phyloP scores from a whole-genome alignment of 164 flowering plant species.

The Vitis cinerea region DNA sequence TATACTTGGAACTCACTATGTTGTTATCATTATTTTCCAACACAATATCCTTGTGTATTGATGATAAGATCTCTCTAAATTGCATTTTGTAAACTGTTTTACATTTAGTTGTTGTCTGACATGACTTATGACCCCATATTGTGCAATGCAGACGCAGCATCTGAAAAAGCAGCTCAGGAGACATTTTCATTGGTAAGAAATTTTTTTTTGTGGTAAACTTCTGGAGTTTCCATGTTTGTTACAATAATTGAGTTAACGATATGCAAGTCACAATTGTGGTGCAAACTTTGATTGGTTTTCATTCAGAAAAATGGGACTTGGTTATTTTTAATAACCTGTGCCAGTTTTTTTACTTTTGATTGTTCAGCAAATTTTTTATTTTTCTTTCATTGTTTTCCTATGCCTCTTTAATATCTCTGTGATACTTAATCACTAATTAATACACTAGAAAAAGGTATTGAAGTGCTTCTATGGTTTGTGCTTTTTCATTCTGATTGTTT shows the following conservation, averaged over 20 bases:
- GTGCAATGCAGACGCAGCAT: slow-evolving; percentile 36
- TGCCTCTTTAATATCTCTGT: neutral
- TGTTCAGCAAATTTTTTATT: neutral
- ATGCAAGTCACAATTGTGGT: neutral
- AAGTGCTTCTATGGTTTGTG: neutral
- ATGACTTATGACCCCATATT: neutral
- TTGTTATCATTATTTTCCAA: too few species aligned
- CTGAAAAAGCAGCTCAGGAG: slow-evolving; percentile 39
- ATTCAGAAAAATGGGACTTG: too few species aligned
- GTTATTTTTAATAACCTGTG: neutral
- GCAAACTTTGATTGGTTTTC: neutral
- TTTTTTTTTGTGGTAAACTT: neutral
- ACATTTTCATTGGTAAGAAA: slow-evolving; percentile 52
- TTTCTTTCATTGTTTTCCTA: neutral
- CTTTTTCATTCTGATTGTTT: neutral
- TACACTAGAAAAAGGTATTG: neutral
- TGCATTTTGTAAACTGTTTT: neutral
- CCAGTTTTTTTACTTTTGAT: slow-evolving; percentile 1
- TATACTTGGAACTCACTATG: too few species aligned
- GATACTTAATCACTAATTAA: neutral
- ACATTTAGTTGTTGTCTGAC: too few species aligned
- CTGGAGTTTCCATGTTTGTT: neutral
- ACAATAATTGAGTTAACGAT: neutral
- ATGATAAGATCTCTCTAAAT: too few species aligned
- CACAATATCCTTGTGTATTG: too few species aligned